phyloP scores from a whole-genome alignment of 805 yeast genomes.

The Lipomyces chichibuensis region DNA sequence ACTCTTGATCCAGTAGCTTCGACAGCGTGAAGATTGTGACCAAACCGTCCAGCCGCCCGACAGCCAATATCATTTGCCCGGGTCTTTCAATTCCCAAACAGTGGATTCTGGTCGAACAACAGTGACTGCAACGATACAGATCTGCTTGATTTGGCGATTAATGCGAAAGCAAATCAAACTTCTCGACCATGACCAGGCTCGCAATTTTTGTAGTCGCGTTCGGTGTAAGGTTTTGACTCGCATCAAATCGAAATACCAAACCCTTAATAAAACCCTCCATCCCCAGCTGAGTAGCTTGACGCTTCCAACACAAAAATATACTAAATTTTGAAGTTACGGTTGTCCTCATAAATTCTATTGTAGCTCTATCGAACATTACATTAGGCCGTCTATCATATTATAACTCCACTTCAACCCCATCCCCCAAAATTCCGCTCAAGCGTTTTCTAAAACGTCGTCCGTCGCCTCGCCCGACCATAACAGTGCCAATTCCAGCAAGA shows the following conservation, averaged over 20 bases:
- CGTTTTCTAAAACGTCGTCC: slow-evolving; percentile 29
- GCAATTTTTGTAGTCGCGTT: too few relatives aligned
- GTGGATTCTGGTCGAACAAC: not conserved
- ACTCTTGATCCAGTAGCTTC: not conserved
- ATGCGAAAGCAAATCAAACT: not conserved
- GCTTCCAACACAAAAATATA: too few relatives aligned
- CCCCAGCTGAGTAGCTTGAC: too few relatives aligned
- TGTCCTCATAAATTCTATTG: not conserved
- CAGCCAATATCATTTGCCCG: not conserved
- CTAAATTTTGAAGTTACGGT: too few relatives aligned
- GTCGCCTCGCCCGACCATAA: slow-evolving; percentile 37
- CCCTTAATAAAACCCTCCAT: too few relatives aligned
- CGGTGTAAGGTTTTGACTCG: too few relatives aligned
- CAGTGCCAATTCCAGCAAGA: slow-evolving; percentile 32
- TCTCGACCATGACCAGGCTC: too few relatives aligned
- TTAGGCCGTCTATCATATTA: slow-evolving; percentile 1
- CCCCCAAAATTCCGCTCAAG: slow-evolving; percentile 23
- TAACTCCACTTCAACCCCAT: slow-evolving; percentile 8
- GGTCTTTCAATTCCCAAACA: not conserved
- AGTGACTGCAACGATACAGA: not conserved
- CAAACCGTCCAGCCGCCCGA: not conserved
- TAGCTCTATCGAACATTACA: not conserved
- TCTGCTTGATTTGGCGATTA: not conserved
- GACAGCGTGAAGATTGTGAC: not conserved
- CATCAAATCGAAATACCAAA: too few relatives aligned